A percentile compares a stretch with the other conserved stretches of the same genome.
phyloP scores from a whole-genome alignment of 306 rosid genomes.

The Begonia loranthoides region DNA sequence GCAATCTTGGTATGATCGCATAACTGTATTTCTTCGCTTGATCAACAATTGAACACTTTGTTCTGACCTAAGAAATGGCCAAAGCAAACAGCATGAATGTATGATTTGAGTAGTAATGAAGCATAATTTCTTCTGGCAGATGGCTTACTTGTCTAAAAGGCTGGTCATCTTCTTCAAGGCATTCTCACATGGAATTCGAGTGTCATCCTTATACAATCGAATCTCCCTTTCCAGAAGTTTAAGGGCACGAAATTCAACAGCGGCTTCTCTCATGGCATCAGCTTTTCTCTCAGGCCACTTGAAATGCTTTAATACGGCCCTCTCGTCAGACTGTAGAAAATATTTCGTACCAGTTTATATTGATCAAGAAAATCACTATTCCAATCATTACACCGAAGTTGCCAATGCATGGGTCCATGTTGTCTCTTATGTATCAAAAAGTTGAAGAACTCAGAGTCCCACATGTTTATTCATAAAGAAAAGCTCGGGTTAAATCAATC shows the following conservation, averaged over 20 bases:
- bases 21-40: conserved; percentile 43
- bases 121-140: background rate
- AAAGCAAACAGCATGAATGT: conserved; percentile 8
- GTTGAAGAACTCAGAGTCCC: too few relatives aligned
- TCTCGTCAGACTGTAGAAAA: conserved; percentile 69
- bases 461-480: too few relatives aligned
- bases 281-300: conserved; percentile 98
- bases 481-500: too few relatives aligned
- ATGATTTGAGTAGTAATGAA: background rate
- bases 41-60: conserved; percentile 51
- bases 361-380: too few relatives aligned
- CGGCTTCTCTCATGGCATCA: conserved; percentile 89
- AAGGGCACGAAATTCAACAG: conserved; percentile 74
- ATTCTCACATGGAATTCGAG: conserved; percentile 51
- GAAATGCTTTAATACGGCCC: conserved; percentile 81
- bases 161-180: conserved; percentile 76
- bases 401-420: too few relatives aligned
- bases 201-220: conserved; percentile 59
- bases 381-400: too few relatives aligned
- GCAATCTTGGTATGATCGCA: conserved; percentile 41
- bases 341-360: background rate
- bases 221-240: conserved; percentile 62
- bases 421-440: too few relatives aligned
- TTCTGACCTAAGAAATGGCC: conserved; percentile 53
- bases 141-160: conserved; percentile 69